Base-by-base conservation (phyloP, 2,329 filamentous ascomycete genomes). In the Magnaporthales sp. region DNA sequence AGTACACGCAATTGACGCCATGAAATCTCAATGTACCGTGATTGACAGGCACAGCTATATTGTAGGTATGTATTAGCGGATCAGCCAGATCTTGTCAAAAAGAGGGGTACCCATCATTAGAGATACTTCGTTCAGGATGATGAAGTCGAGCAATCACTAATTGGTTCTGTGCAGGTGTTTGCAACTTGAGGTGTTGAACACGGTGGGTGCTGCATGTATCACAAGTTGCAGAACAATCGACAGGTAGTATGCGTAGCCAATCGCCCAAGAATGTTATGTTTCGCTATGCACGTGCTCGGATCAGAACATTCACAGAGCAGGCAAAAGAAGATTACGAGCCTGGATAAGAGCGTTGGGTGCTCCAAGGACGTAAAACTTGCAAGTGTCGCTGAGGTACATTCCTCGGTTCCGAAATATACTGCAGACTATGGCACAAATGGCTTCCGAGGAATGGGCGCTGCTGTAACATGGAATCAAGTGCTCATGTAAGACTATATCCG, bases 401-500 rank as follows among this genome's bases (percentile, higher is more conserved):
- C 7, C 15, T 19, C n/a, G 15, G 38, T 13, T 46, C 15, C 38
- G 38, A 46, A 46, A n/a, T 46, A 46, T 46, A 46, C 38, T 46
- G 38, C 19, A 19, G n/a, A 19, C 32, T 38, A 38, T 38, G 32
- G 32, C 32, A 38, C 32, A 38, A 38, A 15, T 38, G 32, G 32
- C 32, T 38, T 15, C 11, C 11, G 6, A 15, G 32, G 32, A 19
- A 38, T 7, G 32, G 13, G 11, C 6, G 38, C 19, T 63, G 32
- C 69, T 32, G 30, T 65, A 32, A 58, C 63, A 27, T 38, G 66
- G n/a, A 63, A 15, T 10, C 24, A 22, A 61, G 10, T 29, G 2
- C 68, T 68, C 68, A 74, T 67, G 73, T 77, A n/a, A 85, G 75
- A 30, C 73, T 76, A 71, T 87, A 87, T 1, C 83, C 86, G 22